Conservation (phyloP, 2,329 filamentous ascomycete genomes). For the Sclerotiophoma versabilis region DNA sequence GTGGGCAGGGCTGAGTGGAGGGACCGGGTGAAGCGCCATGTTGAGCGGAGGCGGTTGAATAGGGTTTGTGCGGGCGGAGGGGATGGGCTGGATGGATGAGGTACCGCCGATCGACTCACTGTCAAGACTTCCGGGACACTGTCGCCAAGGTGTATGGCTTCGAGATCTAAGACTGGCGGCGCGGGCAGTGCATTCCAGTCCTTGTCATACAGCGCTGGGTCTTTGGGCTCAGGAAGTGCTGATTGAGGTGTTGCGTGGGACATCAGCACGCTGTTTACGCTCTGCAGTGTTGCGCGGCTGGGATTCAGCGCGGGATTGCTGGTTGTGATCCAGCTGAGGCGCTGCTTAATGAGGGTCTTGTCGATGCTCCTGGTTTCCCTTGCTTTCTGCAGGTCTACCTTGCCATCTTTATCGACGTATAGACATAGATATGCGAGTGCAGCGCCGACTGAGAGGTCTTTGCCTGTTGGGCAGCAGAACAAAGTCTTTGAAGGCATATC, state of each 20-base stretch:
- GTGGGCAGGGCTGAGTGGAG: conserved; percentile 63
- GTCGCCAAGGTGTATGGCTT: not conserved
- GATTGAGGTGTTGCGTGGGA: conserved; percentile 2
- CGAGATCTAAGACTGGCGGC: not conserved
- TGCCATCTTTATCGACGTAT: conserved; percentile 71
- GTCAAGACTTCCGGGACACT: too few relatives aligned
- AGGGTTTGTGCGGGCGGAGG: conserved; percentile 5
- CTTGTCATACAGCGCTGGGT: not conserved
- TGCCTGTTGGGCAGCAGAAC: conserved; percentile 77
- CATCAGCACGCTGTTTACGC: conserved; percentile 91
- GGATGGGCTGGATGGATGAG: not conserved
- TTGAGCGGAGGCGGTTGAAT: conserved; percentile 22
- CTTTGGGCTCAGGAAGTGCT: not conserved
- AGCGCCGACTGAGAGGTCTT: conserved; percentile 79
- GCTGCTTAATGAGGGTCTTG: conserved; percentile 78
- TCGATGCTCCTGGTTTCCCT: conserved; percentile 55
- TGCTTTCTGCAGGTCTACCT: conserved; percentile 13
- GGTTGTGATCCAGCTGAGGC: conserved; percentile 82
- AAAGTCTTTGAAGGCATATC: conserved; percentile 28
- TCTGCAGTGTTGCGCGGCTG: conserved; percentile 83
- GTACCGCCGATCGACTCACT: not conserved
- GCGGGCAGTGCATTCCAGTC: not conserved
- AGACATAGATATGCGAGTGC: conserved; percentile 79
- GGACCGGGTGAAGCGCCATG: conserved; percentile 68
- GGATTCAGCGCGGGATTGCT: conserved; percentile 82